These are phyloP conservation scores for Zygnema cylindricum DNA, from an alignment of 139 green algal species.

Conservation along the genomic window DNA sequence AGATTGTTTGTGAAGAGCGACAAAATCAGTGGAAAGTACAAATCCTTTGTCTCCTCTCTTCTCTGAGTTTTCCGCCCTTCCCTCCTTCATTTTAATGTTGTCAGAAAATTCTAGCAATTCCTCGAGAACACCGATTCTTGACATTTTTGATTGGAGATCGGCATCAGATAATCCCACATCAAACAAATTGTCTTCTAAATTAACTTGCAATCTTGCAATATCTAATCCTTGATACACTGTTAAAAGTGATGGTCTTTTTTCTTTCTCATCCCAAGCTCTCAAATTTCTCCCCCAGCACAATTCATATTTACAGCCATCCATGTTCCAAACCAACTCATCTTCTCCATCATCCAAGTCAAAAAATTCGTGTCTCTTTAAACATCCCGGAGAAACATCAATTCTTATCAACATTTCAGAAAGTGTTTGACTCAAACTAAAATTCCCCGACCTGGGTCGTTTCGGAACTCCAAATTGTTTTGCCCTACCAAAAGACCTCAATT, in stretches of 20 bases:
- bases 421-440: slow-evolving; percentile 41
- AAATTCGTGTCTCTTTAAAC: not conserved
- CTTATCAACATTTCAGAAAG: slow-evolving; percentile 53
- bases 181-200: not conserved
- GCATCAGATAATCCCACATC: not conserved
- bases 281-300: slow-evolving; percentile 48
- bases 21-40: not conserved
- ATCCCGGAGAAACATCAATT: slow-evolving; percentile 9
- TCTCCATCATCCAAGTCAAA: slow-evolving; percentile 22
- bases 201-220: not conserved
- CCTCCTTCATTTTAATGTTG: not conserved
- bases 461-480: slow-evolving; percentile 40
- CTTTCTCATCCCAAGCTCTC: slow-evolving; percentile 31
- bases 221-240: slow-evolving; percentile 39
- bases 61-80: not conserved
- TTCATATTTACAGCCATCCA: slow-evolving; percentile 51
- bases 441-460: slow-evolving; percentile 29
- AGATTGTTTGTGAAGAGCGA: slow-evolving; percentile 36
- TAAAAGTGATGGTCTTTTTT: slow-evolving; percentile 16
- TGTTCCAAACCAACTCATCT: slow-evolving; percentile 31
- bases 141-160: not conserved
- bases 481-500: slow-evolving; percentile 43
- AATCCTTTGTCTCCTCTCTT: not conserved
- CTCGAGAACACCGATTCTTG: not conserved
- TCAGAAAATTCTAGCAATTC: not conserved